Evolutionary conservation across 176 grass and related monocot species (phyloP).

Genomic region (Oryza brachyantha): DNA sequence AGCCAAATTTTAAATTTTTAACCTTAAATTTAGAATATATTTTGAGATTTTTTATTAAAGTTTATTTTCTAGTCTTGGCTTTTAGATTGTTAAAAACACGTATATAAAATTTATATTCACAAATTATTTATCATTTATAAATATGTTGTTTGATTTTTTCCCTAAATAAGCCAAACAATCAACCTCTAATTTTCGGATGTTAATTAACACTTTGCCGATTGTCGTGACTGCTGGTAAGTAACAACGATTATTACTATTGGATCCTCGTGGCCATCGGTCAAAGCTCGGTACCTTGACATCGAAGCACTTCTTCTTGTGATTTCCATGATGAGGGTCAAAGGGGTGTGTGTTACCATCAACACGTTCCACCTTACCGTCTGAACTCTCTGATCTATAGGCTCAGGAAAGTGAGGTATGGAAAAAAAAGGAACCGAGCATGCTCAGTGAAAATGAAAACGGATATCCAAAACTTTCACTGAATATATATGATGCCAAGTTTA

Average conservation of each 20-base stretch:
- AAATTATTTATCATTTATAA: too few species aligned
- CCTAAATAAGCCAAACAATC: too few species aligned
- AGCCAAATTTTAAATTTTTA: too few species aligned
- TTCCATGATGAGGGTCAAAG: constrained; percentile 6
- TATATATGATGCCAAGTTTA: too few species aligned
- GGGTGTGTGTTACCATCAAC: constrained; percentile 28
- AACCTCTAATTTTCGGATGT: not conserved
- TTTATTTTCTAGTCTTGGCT: too few species aligned
- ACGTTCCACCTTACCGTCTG: constrained; percentile 24
- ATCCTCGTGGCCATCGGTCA: not conserved
- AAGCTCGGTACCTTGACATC: not conserved
- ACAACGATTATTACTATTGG: not conserved
- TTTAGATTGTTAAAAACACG: too few species aligned
- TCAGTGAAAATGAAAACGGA: not conserved
- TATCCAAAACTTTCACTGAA: too few species aligned
- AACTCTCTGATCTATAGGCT: not conserved
- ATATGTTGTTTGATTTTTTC: too few species aligned
- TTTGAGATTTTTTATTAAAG: too few species aligned
- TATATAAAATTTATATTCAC: too few species aligned
- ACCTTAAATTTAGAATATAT: too few species aligned
- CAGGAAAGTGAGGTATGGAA: not conserved
- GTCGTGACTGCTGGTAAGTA: not conserved
- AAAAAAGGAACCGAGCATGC: not conserved
- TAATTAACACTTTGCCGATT: not conserved
- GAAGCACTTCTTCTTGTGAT: not conserved